A percentile compares a stretch with the other conserved stretches of the same genome.
Evolutionary conservation across 495 filamentous ascomycete genomes (phyloP).

Genomic region (Staphylotrichum longicolle): DNA sequence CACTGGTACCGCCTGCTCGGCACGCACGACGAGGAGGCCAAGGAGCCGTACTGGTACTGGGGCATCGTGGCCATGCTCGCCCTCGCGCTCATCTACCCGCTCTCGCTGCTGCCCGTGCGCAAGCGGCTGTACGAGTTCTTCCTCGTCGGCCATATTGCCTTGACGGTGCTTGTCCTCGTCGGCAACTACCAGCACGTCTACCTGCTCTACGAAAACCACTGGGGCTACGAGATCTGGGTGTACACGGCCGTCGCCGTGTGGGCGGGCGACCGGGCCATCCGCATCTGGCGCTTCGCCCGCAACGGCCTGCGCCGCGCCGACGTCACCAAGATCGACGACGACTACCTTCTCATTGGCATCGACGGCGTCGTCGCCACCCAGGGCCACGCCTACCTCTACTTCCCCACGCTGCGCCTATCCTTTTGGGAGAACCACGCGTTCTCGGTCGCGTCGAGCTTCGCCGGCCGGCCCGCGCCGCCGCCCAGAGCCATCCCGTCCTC

Average conservation of each 20-base stretch:
- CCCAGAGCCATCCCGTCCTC: no score
- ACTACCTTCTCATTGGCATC: background rate
- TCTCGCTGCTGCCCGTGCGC: background rate
- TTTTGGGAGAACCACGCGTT: slow-evolving; percentile 4
- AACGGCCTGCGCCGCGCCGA: background rate
- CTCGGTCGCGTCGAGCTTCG: background rate
- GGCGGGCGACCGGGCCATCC: background rate
- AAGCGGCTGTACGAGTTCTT: slow-evolving; percentile 3
- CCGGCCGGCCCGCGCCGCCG: no score
- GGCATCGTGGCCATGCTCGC: background rate
- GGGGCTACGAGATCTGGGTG: slow-evolving; percentile 1
- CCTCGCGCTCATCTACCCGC: background rate
- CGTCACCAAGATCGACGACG: background rate
- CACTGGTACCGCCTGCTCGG: no score
- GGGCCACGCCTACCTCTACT: background rate
- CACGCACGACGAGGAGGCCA: background rate
- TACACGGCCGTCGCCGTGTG: background rate
- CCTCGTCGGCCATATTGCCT: background rate
- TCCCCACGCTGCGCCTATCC: background rate
- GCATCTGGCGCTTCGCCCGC: background rate
- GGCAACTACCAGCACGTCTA: background rate
- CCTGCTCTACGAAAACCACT: no score
- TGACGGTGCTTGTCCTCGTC: background rate
- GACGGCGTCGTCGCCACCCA: background rate
- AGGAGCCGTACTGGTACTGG: background rate